phyloP scores from a whole-genome alignment of 495 filamentous ascomycete species.

The Chaetomium fimeti region DNA sequence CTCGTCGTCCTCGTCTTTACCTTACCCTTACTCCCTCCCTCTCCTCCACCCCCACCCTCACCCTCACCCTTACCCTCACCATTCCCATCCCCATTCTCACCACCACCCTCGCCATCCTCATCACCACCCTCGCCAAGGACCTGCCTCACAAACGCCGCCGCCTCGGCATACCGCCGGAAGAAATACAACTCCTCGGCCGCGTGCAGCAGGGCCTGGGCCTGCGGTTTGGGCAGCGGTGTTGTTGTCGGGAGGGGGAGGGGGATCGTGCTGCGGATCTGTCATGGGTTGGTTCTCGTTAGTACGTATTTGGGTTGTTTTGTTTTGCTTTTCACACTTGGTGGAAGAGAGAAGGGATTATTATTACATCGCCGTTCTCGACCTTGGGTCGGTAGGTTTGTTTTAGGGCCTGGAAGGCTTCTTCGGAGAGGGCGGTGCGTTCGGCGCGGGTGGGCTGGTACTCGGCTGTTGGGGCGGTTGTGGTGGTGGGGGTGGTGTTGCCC shows the following conservation, averaged over 20 bases:
- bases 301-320: neutral
- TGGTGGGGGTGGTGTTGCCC: slow-evolving; percentile 8
- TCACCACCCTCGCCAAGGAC: slow-evolving; percentile 32
- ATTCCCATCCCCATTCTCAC: neutral
- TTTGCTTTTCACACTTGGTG: too few relatives aligned
- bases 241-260: neutral
- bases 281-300: neutral
- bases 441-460: slow-evolving; percentile 27
- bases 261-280: neutral
- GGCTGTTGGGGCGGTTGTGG: slow-evolving; percentile 12
- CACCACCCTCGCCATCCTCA: neutral
- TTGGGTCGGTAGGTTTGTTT: slow-evolving; percentile 41
- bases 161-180: slow-evolving; percentile 48
- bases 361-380: slow-evolving; percentile 50
- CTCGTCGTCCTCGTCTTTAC: neutral
- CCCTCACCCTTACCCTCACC: neutral
- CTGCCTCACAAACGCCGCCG: slow-evolving; percentile 33
- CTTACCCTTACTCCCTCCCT: neutral
- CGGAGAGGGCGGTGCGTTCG: slow-evolving; percentile 45
- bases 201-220: slow-evolving; percentile 50
- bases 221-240: slow-evolving; percentile 37
- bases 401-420: slow-evolving; percentile 43
- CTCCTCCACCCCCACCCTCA: neutral
- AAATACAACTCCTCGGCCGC: slow-evolving; percentile 59
- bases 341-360: too few relatives aligned